A percentile compares a stretch with the other conserved stretches of the same genome.
Conservation (phyloP, 2,329 filamentous ascomycete genomes). For the Aspergillus neotritici region DNA sequence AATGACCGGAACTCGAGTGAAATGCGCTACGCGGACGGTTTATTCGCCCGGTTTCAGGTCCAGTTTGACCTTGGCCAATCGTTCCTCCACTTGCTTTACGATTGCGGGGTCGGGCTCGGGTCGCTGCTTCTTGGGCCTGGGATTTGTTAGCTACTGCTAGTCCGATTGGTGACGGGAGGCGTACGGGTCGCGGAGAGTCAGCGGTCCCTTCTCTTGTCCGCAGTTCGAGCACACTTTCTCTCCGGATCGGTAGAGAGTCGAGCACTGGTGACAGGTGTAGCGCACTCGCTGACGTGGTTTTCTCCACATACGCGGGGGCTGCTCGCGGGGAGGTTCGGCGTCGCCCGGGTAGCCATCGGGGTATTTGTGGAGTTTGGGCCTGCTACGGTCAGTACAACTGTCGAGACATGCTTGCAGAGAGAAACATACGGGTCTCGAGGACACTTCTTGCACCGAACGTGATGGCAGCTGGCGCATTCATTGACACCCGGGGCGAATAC, state of each 20-base stretch:
- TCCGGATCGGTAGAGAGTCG: constrained; percentile 27
- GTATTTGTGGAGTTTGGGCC: constrained; percentile 39
- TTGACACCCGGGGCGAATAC: constrained; percentile 57
- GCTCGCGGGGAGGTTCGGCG: constrained; percentile 31
- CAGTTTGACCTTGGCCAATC: constrained; percentile 25
- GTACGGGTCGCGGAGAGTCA: constrained; percentile 41
- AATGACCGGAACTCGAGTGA: neutral
- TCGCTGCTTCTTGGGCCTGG: constrained; percentile 38
- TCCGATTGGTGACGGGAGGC: constrained; percentile 12
- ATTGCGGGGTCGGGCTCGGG: constrained; percentile 36
- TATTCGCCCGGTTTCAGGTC: too few species aligned
- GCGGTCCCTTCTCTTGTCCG: constrained; percentile 37
- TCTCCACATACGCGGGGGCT: constrained; percentile 33
- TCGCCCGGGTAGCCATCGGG: constrained; percentile 44
- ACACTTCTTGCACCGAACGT: constrained; percentile 72
- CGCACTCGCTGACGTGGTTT: constrained; percentile 35
- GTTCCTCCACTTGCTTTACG: constrained; percentile 35
- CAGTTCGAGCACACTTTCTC: constrained; percentile 34
- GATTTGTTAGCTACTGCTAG: constrained; percentile 6
- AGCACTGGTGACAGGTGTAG: constrained; percentile 40
- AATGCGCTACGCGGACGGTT: neutral
- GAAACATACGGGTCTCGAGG: constrained; percentile 68
- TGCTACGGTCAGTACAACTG: constrained; percentile 13
- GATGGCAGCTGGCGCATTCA: constrained; percentile 63
- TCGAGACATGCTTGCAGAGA: neutral